A percentile compares a stretch with the other conserved stretches of the same genome.
Evolutionary conservation across 805 yeast species (phyloP).

Genomic region (Komagataella phaffii): DNA sequence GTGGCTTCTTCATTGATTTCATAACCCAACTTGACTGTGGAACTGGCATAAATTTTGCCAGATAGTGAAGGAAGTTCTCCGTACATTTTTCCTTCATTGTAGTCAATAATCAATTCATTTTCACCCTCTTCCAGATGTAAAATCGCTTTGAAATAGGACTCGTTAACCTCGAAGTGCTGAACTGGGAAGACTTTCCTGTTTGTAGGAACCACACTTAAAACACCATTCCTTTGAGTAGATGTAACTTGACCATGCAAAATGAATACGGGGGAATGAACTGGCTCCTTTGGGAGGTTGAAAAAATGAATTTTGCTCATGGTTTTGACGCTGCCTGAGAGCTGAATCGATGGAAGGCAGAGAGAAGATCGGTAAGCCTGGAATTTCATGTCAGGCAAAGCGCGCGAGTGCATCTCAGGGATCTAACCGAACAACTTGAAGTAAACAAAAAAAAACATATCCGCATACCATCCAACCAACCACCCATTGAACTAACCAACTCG

Average conservation of each 20-base stretch:
- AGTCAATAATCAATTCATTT: constrained; percentile 42
- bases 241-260: constrained; percentile 34
- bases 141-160: constrained; percentile 62
- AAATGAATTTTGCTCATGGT: not conserved
- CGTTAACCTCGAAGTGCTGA: constrained; percentile 53
- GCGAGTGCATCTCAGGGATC: not conserved
- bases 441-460: not conserved
- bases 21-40: constrained; percentile 23
- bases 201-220: constrained; percentile 27
- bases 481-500: not conserved
- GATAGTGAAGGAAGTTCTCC: constrained; percentile 10
- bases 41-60: constrained; percentile 7
- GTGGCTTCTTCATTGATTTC: constrained; percentile 49
- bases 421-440: not conserved
- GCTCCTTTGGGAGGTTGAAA: constrained; percentile 1
- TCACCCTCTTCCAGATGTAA: constrained; percentile 59
- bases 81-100: constrained; percentile 25
- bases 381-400: not conserved
- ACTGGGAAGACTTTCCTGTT: constrained; percentile 43
- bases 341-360: not conserved
- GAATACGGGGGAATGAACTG: constrained; percentile 31
- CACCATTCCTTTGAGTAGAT: constrained; percentile 14
- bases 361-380: not conserved
- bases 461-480: not conserved
- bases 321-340: not conserved